Evolutionary conservation across 2,329 filamentous ascomycete species (phyloP).

Genomic region (Talaromyces sp.): DNA sequence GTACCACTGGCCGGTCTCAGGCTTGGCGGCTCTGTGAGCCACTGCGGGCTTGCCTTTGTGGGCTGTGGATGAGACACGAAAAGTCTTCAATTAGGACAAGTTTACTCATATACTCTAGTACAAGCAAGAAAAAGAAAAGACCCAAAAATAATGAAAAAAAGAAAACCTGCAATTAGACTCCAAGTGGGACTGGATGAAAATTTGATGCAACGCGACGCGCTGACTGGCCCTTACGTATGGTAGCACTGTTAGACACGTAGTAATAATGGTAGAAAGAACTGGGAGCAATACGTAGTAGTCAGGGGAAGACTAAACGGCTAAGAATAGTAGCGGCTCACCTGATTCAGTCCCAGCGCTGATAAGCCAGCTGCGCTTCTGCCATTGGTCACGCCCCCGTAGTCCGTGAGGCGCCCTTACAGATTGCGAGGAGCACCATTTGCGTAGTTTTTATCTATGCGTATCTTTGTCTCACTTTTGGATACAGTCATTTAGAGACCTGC

Average conservation of each 20-base stretch:
- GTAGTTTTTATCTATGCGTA: neutral
- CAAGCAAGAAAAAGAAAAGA: neutral
- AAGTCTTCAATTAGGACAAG: neutral
- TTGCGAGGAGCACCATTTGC: neutral
- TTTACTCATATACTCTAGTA: too few relatives aligned
- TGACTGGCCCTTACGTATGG: conserved; percentile 3
- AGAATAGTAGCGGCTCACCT: conserved; percentile 18
- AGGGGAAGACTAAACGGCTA: conserved; percentile 13
- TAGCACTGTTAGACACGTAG: too few relatives aligned
- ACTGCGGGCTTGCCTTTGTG: neutral
- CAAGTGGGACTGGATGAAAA: conserved; percentile 2
- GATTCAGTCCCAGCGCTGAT: neutral
- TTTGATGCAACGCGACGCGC: conserved; percentile 5
- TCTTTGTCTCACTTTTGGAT: neutral
- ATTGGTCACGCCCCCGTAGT: neutral
- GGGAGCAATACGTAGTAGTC: neutral
- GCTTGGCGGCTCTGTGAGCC: neutral
- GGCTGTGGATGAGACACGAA: neutral
- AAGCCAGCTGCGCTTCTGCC: neutral
- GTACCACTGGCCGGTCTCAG: neutral
- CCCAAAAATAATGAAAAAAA: too few relatives aligned
- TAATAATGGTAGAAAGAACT: too few relatives aligned
- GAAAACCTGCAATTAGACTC: neutral
- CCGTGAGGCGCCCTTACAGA: neutral
- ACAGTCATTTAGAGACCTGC: neutral